phyloP scores from a whole-genome alignment of 192 early-diverging fungal genomes.

The Podochytrium sp. region DNA sequence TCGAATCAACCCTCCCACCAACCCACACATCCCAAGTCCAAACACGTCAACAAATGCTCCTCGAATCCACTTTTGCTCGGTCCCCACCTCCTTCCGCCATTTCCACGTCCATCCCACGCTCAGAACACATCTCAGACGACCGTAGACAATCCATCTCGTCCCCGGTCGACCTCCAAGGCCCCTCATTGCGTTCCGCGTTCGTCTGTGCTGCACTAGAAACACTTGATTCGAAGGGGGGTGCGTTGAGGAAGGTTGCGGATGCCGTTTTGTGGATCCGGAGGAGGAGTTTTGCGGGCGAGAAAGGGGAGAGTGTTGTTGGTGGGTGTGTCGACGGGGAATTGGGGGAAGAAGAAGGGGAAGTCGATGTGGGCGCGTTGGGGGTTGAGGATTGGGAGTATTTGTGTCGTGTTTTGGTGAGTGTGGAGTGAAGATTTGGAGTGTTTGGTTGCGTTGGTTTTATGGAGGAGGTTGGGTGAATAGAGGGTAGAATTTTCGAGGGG shows the following conservation, averaged over 20 bases:
- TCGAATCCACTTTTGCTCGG: neutral
- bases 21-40: too few species aligned
- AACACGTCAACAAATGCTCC: neutral
- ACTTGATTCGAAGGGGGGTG: neutral
- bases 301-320: neutral
- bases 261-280: neutral
- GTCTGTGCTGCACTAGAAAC: conserved; percentile 12
- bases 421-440: neutral
- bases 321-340: neutral
- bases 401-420: conserved; percentile 23
- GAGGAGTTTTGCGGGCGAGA: neutral
- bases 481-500: too few species aligned
- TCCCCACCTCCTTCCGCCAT: neutral
- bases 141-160: neutral
- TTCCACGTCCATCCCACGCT: neutral
- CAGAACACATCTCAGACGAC: neutral
- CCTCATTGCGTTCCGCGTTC: neutral
- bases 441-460: conserved; percentile 1
- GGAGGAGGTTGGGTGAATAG: neutral
- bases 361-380: conserved; percentile 24
- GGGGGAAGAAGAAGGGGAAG: conserved; percentile 11
- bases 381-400: conserved; percentile 26
- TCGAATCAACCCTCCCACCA: too few species aligned
- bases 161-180: neutral
- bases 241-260: neutral